A percentile compares a stretch with the other conserved stretches of the same genome.
phyloP scores from a whole-genome alignment of 306 rosid species.

The Rosa lucieae region DNA sequence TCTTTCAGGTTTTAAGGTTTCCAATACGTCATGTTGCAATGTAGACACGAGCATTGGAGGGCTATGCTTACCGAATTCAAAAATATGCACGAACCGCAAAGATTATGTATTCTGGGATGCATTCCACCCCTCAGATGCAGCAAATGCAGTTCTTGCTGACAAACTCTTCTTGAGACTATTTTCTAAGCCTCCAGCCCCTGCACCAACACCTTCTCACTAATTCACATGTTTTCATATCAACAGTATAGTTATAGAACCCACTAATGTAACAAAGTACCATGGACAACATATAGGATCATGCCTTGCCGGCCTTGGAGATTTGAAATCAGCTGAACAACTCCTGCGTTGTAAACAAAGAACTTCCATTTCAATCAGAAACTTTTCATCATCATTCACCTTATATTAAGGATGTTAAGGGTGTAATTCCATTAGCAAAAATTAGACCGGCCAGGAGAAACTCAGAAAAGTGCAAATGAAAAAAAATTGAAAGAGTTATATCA shows the following conservation, averaged over 20 bases:
- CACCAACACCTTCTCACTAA: slow-evolving; percentile 42
- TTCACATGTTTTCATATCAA: neutral
- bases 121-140: slow-evolving; percentile 89
- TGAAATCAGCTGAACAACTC: neutral
- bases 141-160: slow-evolving; percentile 65
- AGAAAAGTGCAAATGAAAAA: no score
- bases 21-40: slow-evolving; percentile 82
- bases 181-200: slow-evolving; percentile 26
- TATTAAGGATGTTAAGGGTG: no score
- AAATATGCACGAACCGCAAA: slow-evolving; percentile 51
- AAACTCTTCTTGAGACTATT: slow-evolving; percentile 51
- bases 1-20: slow-evolving; percentile 64
- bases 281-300: neutral
- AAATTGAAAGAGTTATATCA: no score
- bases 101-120: slow-evolving; percentile 91
- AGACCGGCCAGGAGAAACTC: no score
- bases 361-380: neutral
- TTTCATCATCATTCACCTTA: no score
- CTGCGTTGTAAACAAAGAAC: neutral
- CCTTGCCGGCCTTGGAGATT: neutral
- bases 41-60: slow-evolving; percentile 75
- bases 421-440: no score
- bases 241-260: neutral
- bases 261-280: neutral
- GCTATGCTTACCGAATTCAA: slow-evolving; percentile 80